Base-by-base conservation (phyloP, 1,284 basidiomycete species). In the Cutaneotrichosporon dermatis region DNA sequence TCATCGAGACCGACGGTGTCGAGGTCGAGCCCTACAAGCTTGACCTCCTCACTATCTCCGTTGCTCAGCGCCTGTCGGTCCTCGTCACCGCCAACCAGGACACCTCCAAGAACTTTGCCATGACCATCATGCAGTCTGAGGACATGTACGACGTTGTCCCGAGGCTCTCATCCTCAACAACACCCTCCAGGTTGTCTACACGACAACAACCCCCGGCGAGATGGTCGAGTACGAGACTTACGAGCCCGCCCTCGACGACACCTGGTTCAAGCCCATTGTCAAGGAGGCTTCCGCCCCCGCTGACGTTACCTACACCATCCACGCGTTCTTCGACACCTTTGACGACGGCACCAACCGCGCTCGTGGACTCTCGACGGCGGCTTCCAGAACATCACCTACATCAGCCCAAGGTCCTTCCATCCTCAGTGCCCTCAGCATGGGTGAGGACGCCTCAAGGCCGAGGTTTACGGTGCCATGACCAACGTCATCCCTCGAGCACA, bases 11-110 rank as follows among this genome's bases (percentile, higher is more conserved):
- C 35, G 93, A 97, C 69, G 91, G 92, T 6, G 88, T 87, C 4
- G 93, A 96, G 75, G 81, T 86, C 2, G 82, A 88, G 69, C 86
- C 87, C 62, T 87, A 81, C 56, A 81, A 85, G 0, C 85, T 86
- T 59, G 87, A 90, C 69, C 74, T 87, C 39, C 69, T 97, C 54
- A 95, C 81, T 88, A 92, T 76, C 85, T 95, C 43, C 92, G 92
- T 70, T 92, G 92, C 58, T 89, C 87, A 55, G 94, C 91, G n/a
- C 80, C 93, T 15, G 76, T 82, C 52, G 92, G 91, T 96, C 73
- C 70, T 94, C 64, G 81, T 95, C 45, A 96, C 95, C 75, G 92
- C 90, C 46, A 92, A 93, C 43, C 84, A 90, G 37, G 92, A 96
- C 76, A 92, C 92, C 43, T 95, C 41, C 49, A 63, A 66, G 64